Evolutionary conservation across 164 flowering plant genomes (phyloP).

Genomic region (Pachysandra terminalis): DNA sequence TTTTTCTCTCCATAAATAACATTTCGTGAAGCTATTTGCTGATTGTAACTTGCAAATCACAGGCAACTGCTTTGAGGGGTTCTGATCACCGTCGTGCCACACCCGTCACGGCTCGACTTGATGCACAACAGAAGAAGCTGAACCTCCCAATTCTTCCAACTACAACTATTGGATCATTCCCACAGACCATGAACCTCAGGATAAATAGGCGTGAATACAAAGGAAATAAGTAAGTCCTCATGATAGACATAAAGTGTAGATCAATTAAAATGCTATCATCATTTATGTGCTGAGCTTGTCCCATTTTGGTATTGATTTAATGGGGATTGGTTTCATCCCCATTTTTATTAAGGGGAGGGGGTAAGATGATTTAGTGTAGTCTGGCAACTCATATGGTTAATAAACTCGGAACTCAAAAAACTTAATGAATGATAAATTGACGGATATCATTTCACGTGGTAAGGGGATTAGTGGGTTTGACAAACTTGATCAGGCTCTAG

Average conservation of each 20-base stretch:
- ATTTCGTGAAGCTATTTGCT: not conserved
- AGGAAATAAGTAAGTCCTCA: constrained; percentile 22
- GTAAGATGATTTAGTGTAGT: too few species aligned
- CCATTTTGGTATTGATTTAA: too few species aligned
- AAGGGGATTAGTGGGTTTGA: too few species aligned
- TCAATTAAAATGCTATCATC: too few species aligned
- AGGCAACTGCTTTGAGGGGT: constrained; percentile 19
- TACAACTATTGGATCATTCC: constrained; percentile 31
- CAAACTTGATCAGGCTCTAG: too few species aligned
- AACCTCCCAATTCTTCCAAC: constrained; percentile 29
- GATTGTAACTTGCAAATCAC: not conserved
- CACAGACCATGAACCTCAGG: constrained; percentile 30
- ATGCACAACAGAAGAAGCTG: constrained; percentile 27
- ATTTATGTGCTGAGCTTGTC: too few species aligned
- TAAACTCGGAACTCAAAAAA: too few species aligned
- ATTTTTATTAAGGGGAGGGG: too few species aligned
- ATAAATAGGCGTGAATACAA: constrained; percentile 29
- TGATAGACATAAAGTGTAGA: not conserved
- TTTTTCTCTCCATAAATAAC: not conserved
- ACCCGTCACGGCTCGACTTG: constrained; percentile 19
- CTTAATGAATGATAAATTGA: too few species aligned
- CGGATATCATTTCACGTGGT: too few species aligned
- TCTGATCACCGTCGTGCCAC: constrained; percentile 18
- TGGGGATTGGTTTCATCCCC: too few species aligned
- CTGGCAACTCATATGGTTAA: too few species aligned